Evolutionary conservation across 305 asterid genomes (phyloP), one percentile per base, ranked within the genome.

Genomic region (Solanum hybrid): DNA sequence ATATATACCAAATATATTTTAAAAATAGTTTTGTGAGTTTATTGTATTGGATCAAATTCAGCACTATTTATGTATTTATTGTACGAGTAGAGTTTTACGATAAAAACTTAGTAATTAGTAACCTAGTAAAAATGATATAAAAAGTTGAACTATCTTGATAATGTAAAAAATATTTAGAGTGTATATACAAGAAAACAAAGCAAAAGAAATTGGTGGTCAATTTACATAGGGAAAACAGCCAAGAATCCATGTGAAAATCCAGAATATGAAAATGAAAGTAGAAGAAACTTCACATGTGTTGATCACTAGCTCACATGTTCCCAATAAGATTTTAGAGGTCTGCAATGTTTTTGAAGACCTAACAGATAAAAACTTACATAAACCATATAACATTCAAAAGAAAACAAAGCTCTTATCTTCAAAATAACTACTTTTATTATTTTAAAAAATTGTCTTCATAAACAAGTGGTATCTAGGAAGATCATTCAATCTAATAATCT

Each of bases 261-360:
- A 84, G 87, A 84, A 56, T 29, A 56, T 36, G 94, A 93, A 88
- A 93, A 89, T 24, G 93, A 92, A 85, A 75, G 71, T 15, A 81
- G 88, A 78, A 90, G 89, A 89, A 32, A 51, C 89, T 4, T 88
- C 69, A 80, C 88, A n/a, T 88, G 72, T 87, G 24, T 88, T 75
- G 79, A 31, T 82, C 90, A 92, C 91, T 93, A 90, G 90, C 60
- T 91, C 95, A 94, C 93, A 93, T 90, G 93, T 72, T 69, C 13
- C 51, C 78, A 26, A 31, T 81, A 40, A 81, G 71, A 81, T 80
- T 81, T 80, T 31, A 31, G 87, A 85, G 87, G 87, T 85, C 87
- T 85, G 45, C 32, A 85, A 19, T 78, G 19, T 26, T 71, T 4
- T 78, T 84, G 12, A 31, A 84, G 1, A 35, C 87, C 75, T 84